Evolutionary conservation across 2,329 filamentous ascomycete genomes (phyloP).

Genomic region (Verticillium dahliae): DNA sequence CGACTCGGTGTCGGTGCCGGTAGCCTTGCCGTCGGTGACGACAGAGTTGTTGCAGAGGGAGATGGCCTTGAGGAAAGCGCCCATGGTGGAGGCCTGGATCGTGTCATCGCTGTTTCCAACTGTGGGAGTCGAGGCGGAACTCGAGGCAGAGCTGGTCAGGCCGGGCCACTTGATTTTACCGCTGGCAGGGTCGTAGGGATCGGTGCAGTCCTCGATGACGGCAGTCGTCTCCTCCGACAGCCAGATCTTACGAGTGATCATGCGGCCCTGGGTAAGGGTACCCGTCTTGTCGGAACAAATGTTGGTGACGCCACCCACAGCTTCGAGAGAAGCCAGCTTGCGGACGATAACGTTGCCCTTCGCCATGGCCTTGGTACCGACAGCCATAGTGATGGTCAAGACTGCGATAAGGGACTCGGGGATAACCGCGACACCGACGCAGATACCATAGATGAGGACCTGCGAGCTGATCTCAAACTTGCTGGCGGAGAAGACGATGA

Average conservation of each 20-base stretch:
- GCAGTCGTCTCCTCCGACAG: constrained; percentile 47
- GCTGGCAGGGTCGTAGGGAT: constrained; percentile 56
- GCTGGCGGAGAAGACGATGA: constrained; percentile 57
- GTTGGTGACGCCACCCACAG: constrained; percentile 62
- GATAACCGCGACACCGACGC: constrained; percentile 57
- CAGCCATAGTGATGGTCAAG: constrained; percentile 64
- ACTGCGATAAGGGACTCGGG: constrained; percentile 63
- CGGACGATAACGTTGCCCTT: constrained; percentile 59
- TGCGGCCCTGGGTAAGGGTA: constrained; percentile 59
- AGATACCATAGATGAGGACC: constrained; percentile 55
- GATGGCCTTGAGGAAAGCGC: constrained; percentile 45
- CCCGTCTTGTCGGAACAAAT: constrained; percentile 69
- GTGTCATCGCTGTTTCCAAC: constrained; percentile 18
- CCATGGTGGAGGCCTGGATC: constrained; percentile 26
- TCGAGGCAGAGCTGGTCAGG: constrained; percentile 27
- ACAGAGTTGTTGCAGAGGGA: constrained; percentile 56
- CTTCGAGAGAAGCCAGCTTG: constrained; percentile 59
- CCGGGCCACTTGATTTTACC: constrained; percentile 42
- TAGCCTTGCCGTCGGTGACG: constrained; percentile 39
- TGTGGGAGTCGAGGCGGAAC: constrained; percentile 13
- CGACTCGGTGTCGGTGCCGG: constrained; percentile 39
- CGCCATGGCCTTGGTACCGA: constrained; percentile 59
- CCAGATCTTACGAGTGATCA: constrained; percentile 59
- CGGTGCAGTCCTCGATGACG: constrained; percentile 45
- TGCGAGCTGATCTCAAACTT: constrained; percentile 47